Evolutionary conservation across 768 basidiomycete genomes (phyloP), one percentile per base, ranked within the genome.

Genomic region (Tephrocybe sp.): DNA sequence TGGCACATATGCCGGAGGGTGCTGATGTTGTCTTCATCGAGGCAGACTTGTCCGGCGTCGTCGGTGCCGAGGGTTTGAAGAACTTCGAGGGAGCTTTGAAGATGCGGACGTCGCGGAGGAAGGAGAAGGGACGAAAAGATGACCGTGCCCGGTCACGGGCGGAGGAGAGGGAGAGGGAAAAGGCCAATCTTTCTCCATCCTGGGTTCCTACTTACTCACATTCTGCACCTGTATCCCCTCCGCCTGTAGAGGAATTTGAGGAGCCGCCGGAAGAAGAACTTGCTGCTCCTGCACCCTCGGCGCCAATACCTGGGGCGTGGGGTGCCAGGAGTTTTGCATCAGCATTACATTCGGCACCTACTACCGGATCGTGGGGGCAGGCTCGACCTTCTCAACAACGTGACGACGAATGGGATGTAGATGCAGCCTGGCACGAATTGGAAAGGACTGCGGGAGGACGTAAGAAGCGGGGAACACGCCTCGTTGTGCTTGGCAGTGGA

Each of bases 21-120:
- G 86, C 91, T 30, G 94, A 98, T 60, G 91, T 97, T 38, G 86
- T 93, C 19, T 97, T 97, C 67, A 73, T 97, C 46, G 94, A 99
- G 67, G 83, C 91, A 7, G 87, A 95, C 62, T 71, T 98, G 15
- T 74, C 78, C 49, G 74, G 73, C 6, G 88, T 94, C 29, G 89
- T 97, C 16, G 88, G 91, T 24, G 60, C 63, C 12, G 85, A 86
- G 10, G 84, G 86, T 0, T 64, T 97, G 47, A 85, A 80, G 72
- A 86, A 79, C 49, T 99, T 97, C 58, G 91, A 94, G 61, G 80
- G 79, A 2, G 80, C 90, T 24, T 73, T 99, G 48, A 87, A 82
- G 68, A 78, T 81, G 68, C 83, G 95, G 24, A 76, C 83, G 1
- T 64, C 78, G 9, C 78, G 86, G 55, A 76, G 92, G 56, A 83